Evolutionary conservation across 2,329 filamentous ascomycete species (phyloP), one percentile per base, ranked within the genome.

Genomic region (Chaetomium globosum): DNA sequence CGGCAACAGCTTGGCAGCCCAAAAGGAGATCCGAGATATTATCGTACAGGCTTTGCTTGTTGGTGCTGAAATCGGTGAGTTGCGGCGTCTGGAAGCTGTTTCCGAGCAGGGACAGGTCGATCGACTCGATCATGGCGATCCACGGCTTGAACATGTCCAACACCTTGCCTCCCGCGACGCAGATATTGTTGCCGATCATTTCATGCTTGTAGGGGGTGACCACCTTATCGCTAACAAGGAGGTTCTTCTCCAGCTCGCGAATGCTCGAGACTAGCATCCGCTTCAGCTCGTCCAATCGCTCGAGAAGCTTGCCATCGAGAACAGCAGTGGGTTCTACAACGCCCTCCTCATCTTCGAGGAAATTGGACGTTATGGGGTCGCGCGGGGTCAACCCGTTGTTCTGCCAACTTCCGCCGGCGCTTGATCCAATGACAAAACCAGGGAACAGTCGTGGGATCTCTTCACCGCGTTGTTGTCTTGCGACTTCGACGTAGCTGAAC

Each of bases 401-500:
- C 72, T 89, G 91, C 95, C 95, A 99, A 76, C 89, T 94, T 46
- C 93, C 95, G 56, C 93, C 94, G 4, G 87, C 85, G 52, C 83
- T 87, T 76, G 91, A 96, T 33, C 93, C 92, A 67, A 93, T 87
- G 36, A 98, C 89, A 75, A 99, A 99, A 0, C 95, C 95, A 21
- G 95, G 95, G 63, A 96, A 89, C 2, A 98, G 83, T n/a, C 95
- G 88, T 19, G 92, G 92, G 62, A 98, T 96, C 49, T 95, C 91
- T 74, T 97, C 94, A 64, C 94, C 94, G 64, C 93, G 86, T 76
- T 98, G 95, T 75, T 96, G 92, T 71, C 92, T 88, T 19, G 95
- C 95, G 55, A 98, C 91, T 75, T 98, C 94, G 43, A 98, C 94
- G 76, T 97, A 99, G 74, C 92, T 95, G 76, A 93, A 97, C 6